phyloP scores from a whole-genome alignment of 306 rosid genomes.

The Fagus sylvatica region DNA sequence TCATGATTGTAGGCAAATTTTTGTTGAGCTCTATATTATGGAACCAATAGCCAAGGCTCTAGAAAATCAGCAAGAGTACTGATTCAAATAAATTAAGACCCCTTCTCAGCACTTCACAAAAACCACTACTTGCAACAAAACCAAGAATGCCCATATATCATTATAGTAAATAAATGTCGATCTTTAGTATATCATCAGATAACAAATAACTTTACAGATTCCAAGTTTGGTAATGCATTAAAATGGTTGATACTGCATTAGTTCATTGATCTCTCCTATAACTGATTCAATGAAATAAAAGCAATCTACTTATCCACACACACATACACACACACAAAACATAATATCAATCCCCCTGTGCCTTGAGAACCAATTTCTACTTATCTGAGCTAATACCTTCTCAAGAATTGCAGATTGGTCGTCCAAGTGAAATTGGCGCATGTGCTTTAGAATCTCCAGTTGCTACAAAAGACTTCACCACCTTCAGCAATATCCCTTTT shows the following conservation, averaged over 20 bases:
- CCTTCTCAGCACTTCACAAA: not conserved
- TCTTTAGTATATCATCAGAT: not conserved
- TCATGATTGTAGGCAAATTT: not conserved
- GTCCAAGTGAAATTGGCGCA: slow-evolving; percentile 69
- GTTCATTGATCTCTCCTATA: not conserved
- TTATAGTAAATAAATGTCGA: not conserved
- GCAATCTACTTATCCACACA: not conserved
- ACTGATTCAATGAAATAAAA: not conserved
- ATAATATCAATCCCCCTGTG: not conserved
- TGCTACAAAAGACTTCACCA: slow-evolving; percentile 48
- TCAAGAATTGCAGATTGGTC: slow-evolving; percentile 81
- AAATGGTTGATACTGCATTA: not conserved
- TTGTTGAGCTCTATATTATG: not conserved
- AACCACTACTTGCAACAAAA: not conserved
- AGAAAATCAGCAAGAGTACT: not conserved
- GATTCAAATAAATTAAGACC: not conserved
- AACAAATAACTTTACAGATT: not conserved
- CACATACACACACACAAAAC: not conserved
- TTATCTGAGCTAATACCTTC: slow-evolving; percentile 47
- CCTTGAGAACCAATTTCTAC: not conserved
- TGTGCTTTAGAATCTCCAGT: slow-evolving; percentile 76
- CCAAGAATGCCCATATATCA: not conserved
- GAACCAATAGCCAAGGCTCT: not conserved
- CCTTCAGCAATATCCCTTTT: slow-evolving; percentile 25
- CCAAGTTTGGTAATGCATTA: not conserved